Base-by-base conservation (phyloP, 768 basidiomycete species). In the Boletus rufocinnamomeus region DNA sequence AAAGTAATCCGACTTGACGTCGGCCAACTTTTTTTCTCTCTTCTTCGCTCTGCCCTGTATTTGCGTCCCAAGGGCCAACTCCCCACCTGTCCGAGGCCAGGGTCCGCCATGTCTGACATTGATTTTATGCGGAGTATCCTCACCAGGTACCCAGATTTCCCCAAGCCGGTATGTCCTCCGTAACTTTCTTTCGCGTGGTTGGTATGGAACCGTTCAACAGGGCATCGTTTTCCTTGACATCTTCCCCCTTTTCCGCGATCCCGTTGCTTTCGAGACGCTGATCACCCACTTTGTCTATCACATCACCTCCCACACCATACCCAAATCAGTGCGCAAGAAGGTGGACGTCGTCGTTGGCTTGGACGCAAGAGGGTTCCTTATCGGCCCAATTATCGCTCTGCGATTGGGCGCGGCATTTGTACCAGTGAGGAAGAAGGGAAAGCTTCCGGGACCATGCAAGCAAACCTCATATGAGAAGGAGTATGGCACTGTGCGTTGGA, bases 151-250 rank as follows among this genome's bases (percentile, higher is more conserved):
- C 76, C 82, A 9, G 88, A 95, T 71, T 98, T 96, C 67, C 95
- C 95, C 16, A 91, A 93, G 79, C 90, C 94, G 84, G 95, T 93
- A 66, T 49, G 75, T 63, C 30, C 47, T 44, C 38, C 49, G 11
- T 47, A 35, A 27, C 13, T 23, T n/a, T 46, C 9, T 30, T 37
- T 13, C 21, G 8, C 44, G 4, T 30, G 16, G 16, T 47, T 3
- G 9, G 27, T 2, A 37, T 35, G 21, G 25, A 34, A 38, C 16
- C 37, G 28, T 19, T 28, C 46, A 16, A 34, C 50, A 95, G 92
- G 96, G 96, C 14, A 84, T 99, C 69, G 81, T 81, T 49, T 99
- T 99, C 75, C 78, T 95, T 56, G 97, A 99, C 74, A 91, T 98
- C 66, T 95, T 98, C 75, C 97, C 97, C 13, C 80, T 98, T 71